phyloP scores from a whole-genome alignment of 1,284 basidiomycete genomes.

The Trametes sp. region DNA sequence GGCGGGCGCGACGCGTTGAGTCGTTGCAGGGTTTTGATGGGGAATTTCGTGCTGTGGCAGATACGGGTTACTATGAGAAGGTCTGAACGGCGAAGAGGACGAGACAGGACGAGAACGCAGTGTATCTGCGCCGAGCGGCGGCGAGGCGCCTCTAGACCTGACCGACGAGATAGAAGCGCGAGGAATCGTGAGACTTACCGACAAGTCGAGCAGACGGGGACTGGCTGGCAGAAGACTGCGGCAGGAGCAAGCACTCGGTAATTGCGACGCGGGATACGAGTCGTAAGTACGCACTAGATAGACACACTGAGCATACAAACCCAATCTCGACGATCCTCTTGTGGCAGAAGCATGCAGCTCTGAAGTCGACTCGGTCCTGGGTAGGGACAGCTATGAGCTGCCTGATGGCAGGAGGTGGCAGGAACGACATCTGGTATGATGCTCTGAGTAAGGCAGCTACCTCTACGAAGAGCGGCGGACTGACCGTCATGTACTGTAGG shows the following conservation, averaged over 20 bases:
- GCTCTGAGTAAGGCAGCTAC: not conserved
- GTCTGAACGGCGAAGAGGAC: slow-evolving; percentile 6
- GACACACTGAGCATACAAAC: slow-evolving; percentile 96
- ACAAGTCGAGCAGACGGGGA: slow-evolving; percentile 94
- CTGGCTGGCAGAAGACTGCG: slow-evolving; percentile 81
- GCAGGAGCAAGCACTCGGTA: slow-evolving; percentile 12
- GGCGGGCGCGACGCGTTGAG: slow-evolving; percentile 66
- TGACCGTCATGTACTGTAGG: slow-evolving; percentile 87
- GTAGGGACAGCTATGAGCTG: slow-evolving; percentile 85
- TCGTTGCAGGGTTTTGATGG: slow-evolving; percentile 85
- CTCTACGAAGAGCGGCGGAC: slow-evolving; percentile 32
- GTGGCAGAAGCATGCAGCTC: slow-evolving; percentile 99
- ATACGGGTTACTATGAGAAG: slow-evolving; percentile 10
- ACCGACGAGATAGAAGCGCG: not conserved
- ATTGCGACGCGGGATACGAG: not conserved
- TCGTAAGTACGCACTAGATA: slow-evolving; percentile 76
- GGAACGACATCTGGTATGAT: slow-evolving; percentile 81
- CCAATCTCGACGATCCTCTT: slow-evolving; percentile 96
- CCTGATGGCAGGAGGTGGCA: slow-evolving; percentile 85
- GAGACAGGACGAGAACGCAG: slow-evolving; percentile 21
- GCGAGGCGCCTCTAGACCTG: slow-evolving; percentile 8
- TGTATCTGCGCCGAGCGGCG: slow-evolving; percentile 8
- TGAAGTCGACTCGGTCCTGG: slow-evolving; percentile 95
- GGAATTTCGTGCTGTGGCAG: slow-evolving; percentile 84
- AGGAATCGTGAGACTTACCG: slow-evolving; percentile 56